A percentile compares a stretch with the other conserved stretches of the same genome.
These are phyloP conservation scores for Liquidambar formosana DNA, from an alignment of 164 flowering plant genomes.

Conservation along the genomic window DNA sequence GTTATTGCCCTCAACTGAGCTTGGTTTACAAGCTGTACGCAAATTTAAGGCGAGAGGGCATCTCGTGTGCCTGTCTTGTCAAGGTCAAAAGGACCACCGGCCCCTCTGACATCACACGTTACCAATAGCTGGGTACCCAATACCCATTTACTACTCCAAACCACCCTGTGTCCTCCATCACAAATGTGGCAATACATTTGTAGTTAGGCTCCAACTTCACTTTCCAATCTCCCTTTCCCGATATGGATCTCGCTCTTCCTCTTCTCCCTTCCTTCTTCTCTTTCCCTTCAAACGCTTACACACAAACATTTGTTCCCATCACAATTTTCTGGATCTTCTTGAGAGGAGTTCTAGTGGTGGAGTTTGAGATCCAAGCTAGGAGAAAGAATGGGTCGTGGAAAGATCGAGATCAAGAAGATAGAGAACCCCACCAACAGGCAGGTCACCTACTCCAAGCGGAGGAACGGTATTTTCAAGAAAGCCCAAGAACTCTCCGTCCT, in stretches of 20 bases:
- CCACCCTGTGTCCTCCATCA: no score
- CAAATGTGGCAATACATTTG: slow-evolving; percentile 12
- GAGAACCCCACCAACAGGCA: slow-evolving; percentile 72
- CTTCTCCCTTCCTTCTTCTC: slow-evolving; percentile 5
- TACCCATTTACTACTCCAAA: no score
- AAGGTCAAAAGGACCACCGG: no score
- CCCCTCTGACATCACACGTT: no score
- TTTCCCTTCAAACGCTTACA: slow-evolving; percentile 6
- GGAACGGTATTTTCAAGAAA: slow-evolving; percentile 71
- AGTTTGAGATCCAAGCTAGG: not conserved
- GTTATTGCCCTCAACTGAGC: no score
- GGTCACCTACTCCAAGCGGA: slow-evolving; percentile 70
- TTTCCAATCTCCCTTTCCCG: slow-evolving; percentile 18
- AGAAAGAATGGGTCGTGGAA: slow-evolving; percentile 65
- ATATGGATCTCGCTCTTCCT: slow-evolving; percentile 14
- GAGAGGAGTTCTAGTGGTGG: no score
- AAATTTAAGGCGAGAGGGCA: no score
- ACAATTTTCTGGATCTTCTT: no score
- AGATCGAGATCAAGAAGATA: slow-evolving; percentile 68
- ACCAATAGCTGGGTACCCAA: no score
- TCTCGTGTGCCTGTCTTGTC: no score
- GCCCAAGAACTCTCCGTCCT: slow-evolving; percentile 69
- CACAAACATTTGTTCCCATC: no score
- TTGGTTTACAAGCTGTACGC: no score
- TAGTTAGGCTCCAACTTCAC: slow-evolving; percentile 21